Conservation (phyloP, 163 green algal genomes). For the Volvox carteri region DNA sequence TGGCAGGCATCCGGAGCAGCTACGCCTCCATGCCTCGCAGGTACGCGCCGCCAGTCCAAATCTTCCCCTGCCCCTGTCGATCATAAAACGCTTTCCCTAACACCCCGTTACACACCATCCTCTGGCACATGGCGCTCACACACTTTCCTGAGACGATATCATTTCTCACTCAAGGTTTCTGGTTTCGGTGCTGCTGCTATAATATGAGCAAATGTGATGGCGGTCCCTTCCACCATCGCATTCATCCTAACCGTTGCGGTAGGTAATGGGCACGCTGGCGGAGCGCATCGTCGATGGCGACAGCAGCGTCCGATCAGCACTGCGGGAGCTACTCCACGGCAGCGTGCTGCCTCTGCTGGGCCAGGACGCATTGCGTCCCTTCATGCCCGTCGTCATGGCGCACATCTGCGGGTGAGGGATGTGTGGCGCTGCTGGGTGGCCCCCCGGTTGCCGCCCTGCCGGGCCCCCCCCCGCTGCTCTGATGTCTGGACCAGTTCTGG, state of each 20-base stretch:
- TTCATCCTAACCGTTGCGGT: not conserved
- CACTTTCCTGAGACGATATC: too few relatives aligned
- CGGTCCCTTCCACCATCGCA: not conserved
- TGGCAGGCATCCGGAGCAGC: conserved; percentile 68
- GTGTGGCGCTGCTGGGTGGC: not conserved
- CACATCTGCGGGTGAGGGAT: conserved; percentile 77
- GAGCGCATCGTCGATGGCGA: conserved; percentile 81
- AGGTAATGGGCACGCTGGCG: conserved; percentile 69
- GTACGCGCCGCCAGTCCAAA: not conserved
- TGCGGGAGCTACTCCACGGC: conserved; percentile 71
- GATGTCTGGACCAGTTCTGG: too few relatives aligned
- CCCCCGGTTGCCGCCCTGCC: too few relatives aligned
- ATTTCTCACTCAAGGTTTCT: too few relatives aligned
- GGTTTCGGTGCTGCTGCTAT: too few relatives aligned
- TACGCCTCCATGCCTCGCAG: conserved; percentile 42
- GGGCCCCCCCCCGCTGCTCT: too few relatives aligned
- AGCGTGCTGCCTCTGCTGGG: conserved; percentile 75
- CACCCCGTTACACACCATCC: too few relatives aligned
- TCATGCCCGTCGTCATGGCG: conserved; percentile 88
- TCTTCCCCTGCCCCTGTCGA: not conserved
- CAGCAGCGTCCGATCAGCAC: conserved; percentile 68
- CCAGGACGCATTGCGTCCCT: conserved; percentile 72
- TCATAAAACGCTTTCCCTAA: too few relatives aligned
- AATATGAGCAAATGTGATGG: too few relatives aligned
- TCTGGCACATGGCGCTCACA: too few relatives aligned